A percentile compares a stretch with the other conserved stretches of the same genome.
Conservation (phyloP, 306 rosid species). For the Sicyos edulis region DNA sequence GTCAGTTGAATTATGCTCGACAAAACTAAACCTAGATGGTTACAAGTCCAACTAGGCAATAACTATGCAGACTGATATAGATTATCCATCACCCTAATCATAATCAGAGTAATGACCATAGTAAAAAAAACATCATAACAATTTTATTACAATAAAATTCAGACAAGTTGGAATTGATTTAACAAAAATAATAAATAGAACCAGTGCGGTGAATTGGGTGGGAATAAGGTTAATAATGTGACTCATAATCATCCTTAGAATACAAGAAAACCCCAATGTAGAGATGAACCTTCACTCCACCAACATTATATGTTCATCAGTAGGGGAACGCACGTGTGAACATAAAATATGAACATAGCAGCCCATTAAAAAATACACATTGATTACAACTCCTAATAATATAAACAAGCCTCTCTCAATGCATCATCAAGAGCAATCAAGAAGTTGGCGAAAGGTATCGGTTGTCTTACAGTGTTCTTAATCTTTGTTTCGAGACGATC, state of each 20-base stretch:
- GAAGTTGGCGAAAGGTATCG: background rate
- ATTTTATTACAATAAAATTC: background rate
- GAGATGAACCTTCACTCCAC: background rate
- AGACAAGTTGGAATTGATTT: background rate
- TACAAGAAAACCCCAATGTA: background rate
- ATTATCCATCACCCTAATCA: background rate
- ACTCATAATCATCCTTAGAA: background rate
- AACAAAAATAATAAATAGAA: background rate
- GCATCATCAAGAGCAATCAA: constrained; percentile 9
- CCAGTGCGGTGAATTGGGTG: background rate
- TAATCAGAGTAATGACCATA: background rate
- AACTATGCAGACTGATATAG: too few species aligned
- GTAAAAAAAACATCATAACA: background rate
- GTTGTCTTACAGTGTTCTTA: background rate
- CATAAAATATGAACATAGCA: constrained; percentile 15
- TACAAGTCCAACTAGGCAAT: too few species aligned
- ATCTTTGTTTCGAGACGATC: constrained; percentile 76
- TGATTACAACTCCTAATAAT: constrained; percentile 8
- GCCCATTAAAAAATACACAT: background rate
- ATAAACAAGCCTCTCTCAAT: constrained; percentile 17
- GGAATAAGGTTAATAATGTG: background rate
- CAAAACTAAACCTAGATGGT: too few species aligned
- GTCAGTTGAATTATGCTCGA: too few species aligned
- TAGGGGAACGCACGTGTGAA: background rate
- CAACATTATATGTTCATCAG: background rate